Conservation (phyloP, 768 basidiomycete genomes). For the Piloderma croceum region DNA sequence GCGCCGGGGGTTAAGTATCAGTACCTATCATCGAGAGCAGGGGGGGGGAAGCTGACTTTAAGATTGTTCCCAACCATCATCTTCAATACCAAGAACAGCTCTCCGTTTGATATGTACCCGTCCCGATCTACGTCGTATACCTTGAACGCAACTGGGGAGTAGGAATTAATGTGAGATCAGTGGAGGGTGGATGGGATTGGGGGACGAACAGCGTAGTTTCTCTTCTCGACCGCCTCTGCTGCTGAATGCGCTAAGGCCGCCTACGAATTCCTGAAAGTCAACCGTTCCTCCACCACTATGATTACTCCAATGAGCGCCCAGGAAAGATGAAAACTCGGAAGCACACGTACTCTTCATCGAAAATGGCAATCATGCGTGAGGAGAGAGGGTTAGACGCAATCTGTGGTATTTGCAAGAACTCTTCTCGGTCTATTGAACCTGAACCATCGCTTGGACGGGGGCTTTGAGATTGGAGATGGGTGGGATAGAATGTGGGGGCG, state of each 20-base stretch:
- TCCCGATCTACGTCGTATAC: conserved; percentile 99
- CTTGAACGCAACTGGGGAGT: conserved; percentile 86
- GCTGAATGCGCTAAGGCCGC: conserved; percentile 95
- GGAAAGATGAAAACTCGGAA: too few species aligned
- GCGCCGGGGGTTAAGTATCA: neutral
- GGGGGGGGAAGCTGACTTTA: conserved; percentile 51
- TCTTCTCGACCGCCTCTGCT: conserved; percentile 95
- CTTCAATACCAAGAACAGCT: conserved; percentile 96
- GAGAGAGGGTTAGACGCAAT: conserved; percentile 97
- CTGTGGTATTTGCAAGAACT: conserved; percentile 98
- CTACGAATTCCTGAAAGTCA: conserved; percentile 99
- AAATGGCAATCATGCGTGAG: conserved; percentile 97
- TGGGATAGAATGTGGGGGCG: neutral
- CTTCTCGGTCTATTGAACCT: conserved; percentile 96
- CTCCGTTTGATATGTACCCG: conserved; percentile 96
- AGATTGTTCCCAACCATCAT: conserved; percentile 99
- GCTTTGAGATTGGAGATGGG: neutral
- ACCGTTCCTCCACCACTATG: conserved; percentile 93
- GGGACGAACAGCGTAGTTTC: conserved; percentile 81
- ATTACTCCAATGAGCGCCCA: too few species aligned
- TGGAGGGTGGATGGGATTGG: conserved; percentile 4
- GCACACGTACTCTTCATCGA: conserved; percentile 90
- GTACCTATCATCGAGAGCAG: neutral
- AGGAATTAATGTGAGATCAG: conserved; percentile 1
- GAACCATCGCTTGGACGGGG: conserved; percentile 74